A percentile compares a stretch with the other conserved stretches of the same genome.
Evolutionary conservation across 1,284 basidiomycete species (phyloP).

Genomic region (Microbotryum lychnidis-dioicae): DNA sequence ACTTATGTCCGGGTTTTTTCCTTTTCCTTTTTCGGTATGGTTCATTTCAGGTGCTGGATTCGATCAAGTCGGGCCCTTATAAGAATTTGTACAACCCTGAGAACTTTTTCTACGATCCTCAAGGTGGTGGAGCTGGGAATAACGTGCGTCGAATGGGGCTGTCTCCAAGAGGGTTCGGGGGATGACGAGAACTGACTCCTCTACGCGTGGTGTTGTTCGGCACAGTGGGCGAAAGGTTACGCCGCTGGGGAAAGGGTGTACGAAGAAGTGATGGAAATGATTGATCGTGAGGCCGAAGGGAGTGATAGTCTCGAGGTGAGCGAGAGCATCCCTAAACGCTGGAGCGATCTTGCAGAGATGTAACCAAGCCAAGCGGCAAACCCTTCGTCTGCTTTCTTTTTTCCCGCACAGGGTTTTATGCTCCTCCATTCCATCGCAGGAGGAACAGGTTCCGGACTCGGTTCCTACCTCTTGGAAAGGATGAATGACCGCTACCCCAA

Average conservation of each 20-base stretch:
- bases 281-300: slow-evolving; percentile 95
- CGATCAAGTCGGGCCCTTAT: slow-evolving; percentile 84
- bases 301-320: slow-evolving; percentile 90
- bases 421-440: slow-evolving; percentile 97
- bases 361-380: slow-evolving; percentile 1
- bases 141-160: slow-evolving; percentile 45
- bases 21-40: not conserved
- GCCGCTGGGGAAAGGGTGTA: slow-evolving; percentile 81
- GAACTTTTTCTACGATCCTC: slow-evolving; percentile 90
- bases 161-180: too few species aligned
- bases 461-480: slow-evolving; percentile 91
- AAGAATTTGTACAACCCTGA: slow-evolving; percentile 95
- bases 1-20: not conserved
- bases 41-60: slow-evolving; percentile 75
- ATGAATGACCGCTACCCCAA: slow-evolving; percentile 98
- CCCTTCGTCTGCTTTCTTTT: not conserved
- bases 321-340: slow-evolving; percentile 26
- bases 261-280: slow-evolving; percentile 98
- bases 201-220: not conserved
- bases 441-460: slow-evolving; percentile 94
- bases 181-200: too few species aligned
- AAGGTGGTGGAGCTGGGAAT: slow-evolving; percentile 96
- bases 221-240: slow-evolving; percentile 42
- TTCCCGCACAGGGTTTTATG: slow-evolving; percentile 86
- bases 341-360: not conserved